phyloP scores from a whole-genome alignment of 2,329 filamentous ascomycete species.

The Harringtonia aguacate region DNA sequence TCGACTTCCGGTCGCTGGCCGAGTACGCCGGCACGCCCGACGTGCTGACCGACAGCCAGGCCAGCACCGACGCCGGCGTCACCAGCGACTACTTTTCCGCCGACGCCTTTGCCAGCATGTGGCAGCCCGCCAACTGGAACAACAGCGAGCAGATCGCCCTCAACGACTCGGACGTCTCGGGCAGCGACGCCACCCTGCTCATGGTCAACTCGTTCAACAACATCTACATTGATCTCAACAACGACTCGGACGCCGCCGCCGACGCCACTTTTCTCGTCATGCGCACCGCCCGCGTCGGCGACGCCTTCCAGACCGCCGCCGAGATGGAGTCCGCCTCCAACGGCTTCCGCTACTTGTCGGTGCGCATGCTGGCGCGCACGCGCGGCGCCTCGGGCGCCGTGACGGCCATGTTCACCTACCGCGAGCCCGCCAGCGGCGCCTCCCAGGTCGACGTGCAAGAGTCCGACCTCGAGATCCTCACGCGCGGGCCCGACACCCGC shows the following conservation, averaged over 20 bases:
- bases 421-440: constrained; percentile 14
- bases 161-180: constrained; percentile 12
- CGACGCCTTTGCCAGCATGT: constrained; percentile 23
- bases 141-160: constrained; percentile 16
- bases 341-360: constrained; percentile 19
- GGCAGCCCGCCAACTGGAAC: constrained; percentile 29
- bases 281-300: constrained; percentile 10
- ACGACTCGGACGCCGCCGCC: constrained; percentile 14
- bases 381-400: constrained; percentile 19
- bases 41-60: constrained; percentile 17
- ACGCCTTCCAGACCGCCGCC: constrained; percentile 17
- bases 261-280: constrained; percentile 10
- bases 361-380: constrained; percentile 22
- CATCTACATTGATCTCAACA: constrained; percentile 27
- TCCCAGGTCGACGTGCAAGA: constrained; percentile 18
- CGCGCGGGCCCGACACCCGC: constrained; percentile 21
- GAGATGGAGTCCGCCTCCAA: constrained; percentile 19
- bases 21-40: constrained; percentile 26
- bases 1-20: constrained; percentile 34
- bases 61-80: constrained; percentile 18
- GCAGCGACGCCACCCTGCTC: constrained; percentile 20
- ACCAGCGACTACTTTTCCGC: constrained; percentile 29
- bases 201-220: constrained; percentile 30
- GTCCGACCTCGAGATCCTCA: constrained; percentile 29
- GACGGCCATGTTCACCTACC: constrained; percentile 24